Base-by-base conservation (phyloP, 2,329 filamentous ascomycete species). In the Neofusicoccum laricinum region DNA sequence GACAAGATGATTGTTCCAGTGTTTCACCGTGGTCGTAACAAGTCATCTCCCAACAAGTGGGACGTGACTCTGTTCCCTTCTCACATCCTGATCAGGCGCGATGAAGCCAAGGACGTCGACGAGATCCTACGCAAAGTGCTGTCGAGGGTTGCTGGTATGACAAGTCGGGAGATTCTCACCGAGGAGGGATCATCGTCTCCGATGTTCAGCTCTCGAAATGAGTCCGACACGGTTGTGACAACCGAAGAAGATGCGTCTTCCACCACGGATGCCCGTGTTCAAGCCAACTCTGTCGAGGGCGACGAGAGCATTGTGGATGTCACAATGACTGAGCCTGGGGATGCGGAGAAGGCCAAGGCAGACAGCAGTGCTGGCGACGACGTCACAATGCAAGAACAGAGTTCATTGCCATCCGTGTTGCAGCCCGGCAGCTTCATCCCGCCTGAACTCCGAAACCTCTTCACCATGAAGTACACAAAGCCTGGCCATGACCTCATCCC, bases 261-360 rank as follows among this genome's bases (percentile, higher is more conserved):
- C 3, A 88, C 88, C 3, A 86, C 85, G 10, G 90, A 90, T 68
- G 82, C 85, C 21, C 90, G 90, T 72, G 84, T 97, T 51, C 86
- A 89, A 65, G 89, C 92, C 49, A 85, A 87, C 32, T 97, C 93
- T 2, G 85, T 96, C 1, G 89, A 93, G 73, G 91, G 92, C 10
- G 94, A 97, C 75, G 93, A 97, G 66, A 92, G 92, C 66, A 87
- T 97, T 71, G 91, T 98, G 5, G 91, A 97, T 72, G 88, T 99
- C 15, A 91, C 90, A 0, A 93, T 97, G 89, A 88, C 87, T 61
- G 89, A 92, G 69, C 79, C 80, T 2, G 73, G 72, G 15, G 80
- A 83, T 64, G 68, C 69, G 4, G 62, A 67, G 19, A 38, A 66
- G 21, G 65, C 68, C 25, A 69, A 72, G 68, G 50, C 66, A 8